These are phyloP conservation scores for Candida anutae DNA, from an alignment of 1,139 yeast species.

Conservation along the genomic window DNA sequence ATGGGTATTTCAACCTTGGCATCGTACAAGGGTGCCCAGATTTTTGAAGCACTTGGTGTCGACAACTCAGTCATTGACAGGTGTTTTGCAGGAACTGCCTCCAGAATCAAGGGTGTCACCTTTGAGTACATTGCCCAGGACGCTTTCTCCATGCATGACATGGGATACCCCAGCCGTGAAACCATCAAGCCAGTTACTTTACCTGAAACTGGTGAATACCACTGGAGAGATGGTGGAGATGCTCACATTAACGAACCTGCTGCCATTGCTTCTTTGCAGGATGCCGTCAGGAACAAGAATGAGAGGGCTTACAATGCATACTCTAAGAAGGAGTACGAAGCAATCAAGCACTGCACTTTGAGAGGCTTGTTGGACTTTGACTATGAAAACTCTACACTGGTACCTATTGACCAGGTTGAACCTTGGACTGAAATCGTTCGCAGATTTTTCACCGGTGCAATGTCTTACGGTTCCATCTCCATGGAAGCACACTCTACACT, in stretches of 20 bases:
- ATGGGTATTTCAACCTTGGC: slow-evolving; percentile 99
- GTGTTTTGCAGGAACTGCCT: slow-evolving; percentile 96
- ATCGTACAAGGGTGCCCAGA: slow-evolving; percentile 97
- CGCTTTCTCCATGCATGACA: slow-evolving; percentile 87
- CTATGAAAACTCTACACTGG: slow-evolving; percentile 58
- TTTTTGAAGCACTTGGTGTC: slow-evolving; percentile 92
- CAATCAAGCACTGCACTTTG: slow-evolving; percentile 85
- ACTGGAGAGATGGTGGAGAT: slow-evolving; percentile 98
- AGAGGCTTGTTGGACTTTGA: slow-evolving; percentile 93
- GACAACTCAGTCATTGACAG: slow-evolving; percentile 93
- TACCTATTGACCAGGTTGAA: slow-evolving; percentile 95
- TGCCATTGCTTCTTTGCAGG: slow-evolving; percentile 92
- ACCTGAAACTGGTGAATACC: slow-evolving; percentile 95
- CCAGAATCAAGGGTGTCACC: slow-evolving; percentile 91
- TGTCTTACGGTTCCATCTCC: slow-evolving; percentile 97
- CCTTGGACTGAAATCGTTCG: slow-evolving; percentile 99
- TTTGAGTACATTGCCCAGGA: slow-evolving; percentile 95
- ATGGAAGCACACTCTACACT: slow-evolving; percentile 97
- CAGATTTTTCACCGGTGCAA: slow-evolving; percentile 96
- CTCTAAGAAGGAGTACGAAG: slow-evolving; percentile 84
- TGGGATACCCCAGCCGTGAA: slow-evolving; percentile 78
- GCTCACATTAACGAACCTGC: slow-evolving; percentile 91
- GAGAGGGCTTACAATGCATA: slow-evolving; percentile 89
- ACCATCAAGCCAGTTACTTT: slow-evolving; percentile 66
- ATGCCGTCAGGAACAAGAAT: slow-evolving; percentile 93